A percentile compares a stretch with the other conserved stretches of the same genome.
Evolutionary conservation across 495 filamentous ascomycete species (phyloP).

Genomic region (Cercophora scortea): DNA sequence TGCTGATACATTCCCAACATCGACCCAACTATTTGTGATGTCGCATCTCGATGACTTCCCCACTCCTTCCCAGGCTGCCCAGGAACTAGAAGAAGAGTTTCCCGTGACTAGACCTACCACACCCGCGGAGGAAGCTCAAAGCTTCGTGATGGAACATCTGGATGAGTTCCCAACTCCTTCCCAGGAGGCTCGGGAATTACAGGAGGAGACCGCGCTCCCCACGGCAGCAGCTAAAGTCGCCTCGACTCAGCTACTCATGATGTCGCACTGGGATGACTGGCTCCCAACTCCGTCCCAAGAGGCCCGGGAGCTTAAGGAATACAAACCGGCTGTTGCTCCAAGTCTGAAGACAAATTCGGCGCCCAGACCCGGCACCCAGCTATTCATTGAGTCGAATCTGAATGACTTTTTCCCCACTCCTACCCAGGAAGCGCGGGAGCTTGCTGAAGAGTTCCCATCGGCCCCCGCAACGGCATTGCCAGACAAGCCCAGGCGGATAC

Average conservation of each 20-base stretch:
- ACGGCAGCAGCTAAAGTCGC: conserved; percentile 18
- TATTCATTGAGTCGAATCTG: too few relatives aligned
- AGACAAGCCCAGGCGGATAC: not conserved
- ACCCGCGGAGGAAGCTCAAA: conserved; percentile 20
- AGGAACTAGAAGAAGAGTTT: conserved; percentile 30
- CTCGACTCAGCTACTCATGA: conserved; percentile 34
- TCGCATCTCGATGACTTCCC: conserved; percentile 41
- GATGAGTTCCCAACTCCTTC: conserved; percentile 41
- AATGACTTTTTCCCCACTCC: too few relatives aligned
- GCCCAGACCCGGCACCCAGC: not conserved
- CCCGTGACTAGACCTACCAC: not conserved
- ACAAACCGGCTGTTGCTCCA: too few relatives aligned
- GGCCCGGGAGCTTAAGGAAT: conserved; percentile 32
- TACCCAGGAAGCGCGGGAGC: too few relatives aligned
- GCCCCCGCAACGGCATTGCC: too few relatives aligned
- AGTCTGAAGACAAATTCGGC: not conserved
- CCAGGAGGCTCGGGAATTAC: conserved; percentile 38
- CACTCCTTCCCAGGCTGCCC: conserved; percentile 36
- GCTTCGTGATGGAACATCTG: conserved; percentile 33
- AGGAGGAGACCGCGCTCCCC: conserved; percentile 6
- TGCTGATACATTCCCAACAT: not conserved
- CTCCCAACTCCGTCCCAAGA: conserved; percentile 42
- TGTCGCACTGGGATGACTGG: conserved; percentile 37
- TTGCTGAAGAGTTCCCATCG: too few relatives aligned
- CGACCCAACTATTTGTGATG: conserved; percentile 31